A percentile compares a stretch with the other conserved stretches of the same genome.
Evolutionary conservation across 2,329 filamentous ascomycete genomes (phyloP).

Genomic region (Botrytis deweyae): DNA sequence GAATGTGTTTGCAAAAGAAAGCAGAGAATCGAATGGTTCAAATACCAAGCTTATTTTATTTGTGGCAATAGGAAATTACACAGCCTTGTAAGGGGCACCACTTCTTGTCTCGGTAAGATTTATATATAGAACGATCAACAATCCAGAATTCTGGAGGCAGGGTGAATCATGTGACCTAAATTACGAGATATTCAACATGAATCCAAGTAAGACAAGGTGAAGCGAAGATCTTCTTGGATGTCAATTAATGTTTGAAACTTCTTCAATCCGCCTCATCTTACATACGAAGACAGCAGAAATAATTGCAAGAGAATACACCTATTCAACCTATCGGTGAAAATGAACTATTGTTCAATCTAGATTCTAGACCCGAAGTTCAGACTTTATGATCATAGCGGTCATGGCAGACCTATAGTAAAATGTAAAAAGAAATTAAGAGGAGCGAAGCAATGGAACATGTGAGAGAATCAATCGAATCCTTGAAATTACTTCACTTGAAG

Average conservation of each 20-base stretch:
- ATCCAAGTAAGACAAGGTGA: constrained; percentile 7
- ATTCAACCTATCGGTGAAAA: constrained; percentile 6
- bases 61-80: constrained; percentile 22
- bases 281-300: background rate
- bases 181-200: background rate
- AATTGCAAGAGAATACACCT: background rate
- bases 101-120: constrained; percentile 21
- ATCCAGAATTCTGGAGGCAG: constrained; percentile 1
- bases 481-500: constrained; percentile 19
- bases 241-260: constrained; percentile 16
- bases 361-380: constrained; percentile 5
- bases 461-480: background rate
- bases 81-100: constrained; percentile 21
- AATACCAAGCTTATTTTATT: constrained; percentile 22
- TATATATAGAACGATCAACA: constrained; percentile 20
- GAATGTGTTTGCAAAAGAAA: background rate
- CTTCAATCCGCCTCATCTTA: constrained; percentile 14
- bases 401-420: constrained; percentile 1
- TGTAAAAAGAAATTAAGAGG: background rate
- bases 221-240: constrained; percentile 10
- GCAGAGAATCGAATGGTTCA: constrained; percentile 18
- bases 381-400: constrained; percentile 12
- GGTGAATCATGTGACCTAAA: constrained; percentile 18
- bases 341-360: constrained; percentile 3
- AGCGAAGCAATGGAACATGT: background rate